Evolutionary conservation across 306 rosid species (phyloP).

Genomic region (Castanea sativa): DNA sequence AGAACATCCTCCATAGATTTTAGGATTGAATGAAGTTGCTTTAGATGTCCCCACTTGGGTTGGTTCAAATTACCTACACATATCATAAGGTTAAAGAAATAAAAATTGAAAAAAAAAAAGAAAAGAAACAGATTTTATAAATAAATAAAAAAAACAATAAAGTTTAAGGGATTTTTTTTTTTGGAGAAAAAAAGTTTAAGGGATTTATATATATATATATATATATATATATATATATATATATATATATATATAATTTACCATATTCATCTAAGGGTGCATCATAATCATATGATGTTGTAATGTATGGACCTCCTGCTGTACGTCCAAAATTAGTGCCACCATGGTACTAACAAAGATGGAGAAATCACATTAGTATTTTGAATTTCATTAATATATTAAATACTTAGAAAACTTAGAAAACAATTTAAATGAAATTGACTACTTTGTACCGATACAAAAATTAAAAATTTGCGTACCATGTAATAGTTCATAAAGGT

Average conservation of each 20-base stretch:
- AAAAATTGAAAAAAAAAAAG: neutral
- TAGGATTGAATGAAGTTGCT: conserved; percentile 21
- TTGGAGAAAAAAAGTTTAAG: neutral
- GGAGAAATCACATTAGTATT: neutral
- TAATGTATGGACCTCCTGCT: conserved; percentile 39
- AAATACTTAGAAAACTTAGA: neutral
- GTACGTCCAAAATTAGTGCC: conserved; percentile 41
- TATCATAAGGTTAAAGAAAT: neutral
- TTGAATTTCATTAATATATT: neutral
- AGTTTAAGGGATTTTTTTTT: neutral
- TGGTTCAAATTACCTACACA: conserved; percentile 34
- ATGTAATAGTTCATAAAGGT: conserved; percentile 42
- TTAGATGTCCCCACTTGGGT: conserved; percentile 47
- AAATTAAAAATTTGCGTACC: neutral
- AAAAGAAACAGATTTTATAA: neutral
- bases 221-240: too few relatives aligned
- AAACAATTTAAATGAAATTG: neutral
- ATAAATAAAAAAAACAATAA: neutral
- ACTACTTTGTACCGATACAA: too few relatives aligned
- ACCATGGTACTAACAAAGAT: conserved; percentile 31
- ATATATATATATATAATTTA: neutral
- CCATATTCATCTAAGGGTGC: conserved; percentile 51
- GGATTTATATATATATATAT: too few relatives aligned
- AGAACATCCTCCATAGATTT: conserved; percentile 19
- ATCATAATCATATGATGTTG: conserved; percentile 47